These are phyloP conservation scores for Coemansia sp. DNA, from an alignment of 192 early-diverging fungal genomes.

Conservation along the genomic window DNA sequence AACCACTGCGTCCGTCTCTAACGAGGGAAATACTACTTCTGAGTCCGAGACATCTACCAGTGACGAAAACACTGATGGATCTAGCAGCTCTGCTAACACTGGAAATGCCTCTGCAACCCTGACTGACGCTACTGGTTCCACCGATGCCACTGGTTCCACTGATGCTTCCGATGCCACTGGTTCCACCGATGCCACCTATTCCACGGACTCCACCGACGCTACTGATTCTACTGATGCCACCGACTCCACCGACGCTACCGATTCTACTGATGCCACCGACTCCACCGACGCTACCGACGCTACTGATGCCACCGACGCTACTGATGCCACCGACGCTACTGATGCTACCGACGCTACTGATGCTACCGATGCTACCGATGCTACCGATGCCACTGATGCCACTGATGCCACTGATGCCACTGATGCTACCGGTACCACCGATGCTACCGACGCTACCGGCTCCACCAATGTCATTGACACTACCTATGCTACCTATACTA, in stretches of 20 bases:
- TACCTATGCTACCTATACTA: not conserved
- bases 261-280: not conserved
- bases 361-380: not conserved
- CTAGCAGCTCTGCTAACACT: not conserved
- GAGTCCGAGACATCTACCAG: not conserved
- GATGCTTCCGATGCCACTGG: not conserved
- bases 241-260: not conserved
- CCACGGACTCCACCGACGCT: not conserved
- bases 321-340: too few species aligned
- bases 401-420: not conserved
- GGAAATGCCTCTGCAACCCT: not conserved
- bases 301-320: not conserved
- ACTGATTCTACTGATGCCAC: not conserved
- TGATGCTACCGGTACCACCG: not conserved
- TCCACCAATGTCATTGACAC: not conserved
- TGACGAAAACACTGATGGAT: not conserved
- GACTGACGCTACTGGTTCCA: not conserved
- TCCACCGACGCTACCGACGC: not conserved
- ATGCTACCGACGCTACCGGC: not conserved
- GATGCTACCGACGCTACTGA: not conserved
- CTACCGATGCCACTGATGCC: not conserved
- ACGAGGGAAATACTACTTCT: not conserved
- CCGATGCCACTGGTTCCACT: not conserved
- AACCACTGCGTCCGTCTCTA: not conserved
- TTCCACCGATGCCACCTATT: not conserved